Conservation (phyloP, 2,329 filamentous ascomycete species). For the Pseudogymnoascus sp. region DNA sequence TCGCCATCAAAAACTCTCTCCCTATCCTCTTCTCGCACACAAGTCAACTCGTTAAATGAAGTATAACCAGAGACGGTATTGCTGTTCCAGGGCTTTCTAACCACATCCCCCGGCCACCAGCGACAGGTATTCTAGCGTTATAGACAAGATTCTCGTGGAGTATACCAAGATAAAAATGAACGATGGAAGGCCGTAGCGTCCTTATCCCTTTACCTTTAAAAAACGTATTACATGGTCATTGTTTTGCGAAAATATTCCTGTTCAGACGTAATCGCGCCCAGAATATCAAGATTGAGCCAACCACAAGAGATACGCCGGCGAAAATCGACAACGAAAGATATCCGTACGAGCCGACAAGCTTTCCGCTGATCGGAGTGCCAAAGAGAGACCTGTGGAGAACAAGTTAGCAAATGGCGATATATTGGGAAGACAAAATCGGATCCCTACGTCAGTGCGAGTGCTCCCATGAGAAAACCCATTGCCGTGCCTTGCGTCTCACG, state of each 20-base stretch:
- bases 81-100: background rate
- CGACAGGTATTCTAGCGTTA: background rate
- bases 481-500: conserved; percentile 19
- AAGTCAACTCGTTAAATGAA: background rate
- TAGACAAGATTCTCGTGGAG: background rate
- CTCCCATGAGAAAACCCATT: conserved; percentile 18
- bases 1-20: background rate
- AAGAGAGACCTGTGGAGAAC: conserved; percentile 15
- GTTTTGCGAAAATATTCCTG: conserved; percentile 13
- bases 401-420: background rate
- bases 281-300: conserved; percentile 16
- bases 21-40: background rate
- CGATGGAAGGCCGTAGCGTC: background rate
- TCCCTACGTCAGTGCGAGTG: conserved; percentile 18
- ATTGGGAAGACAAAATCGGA: background rate
- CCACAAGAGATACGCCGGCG: conserved; percentile 18
- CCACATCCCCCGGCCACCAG: background rate
- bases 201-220: background rate
- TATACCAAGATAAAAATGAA: background rate
- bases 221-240: background rate
- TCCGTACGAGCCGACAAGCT: conserved; percentile 15
- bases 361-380: conserved; percentile 20
- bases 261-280: conserved; percentile 15
- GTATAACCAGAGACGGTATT: background rate
- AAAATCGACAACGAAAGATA: conserved; percentile 21